Base-by-base conservation (phyloP, 176 grass and related monocot genomes). In the Phoenix dactylifera region DNA sequence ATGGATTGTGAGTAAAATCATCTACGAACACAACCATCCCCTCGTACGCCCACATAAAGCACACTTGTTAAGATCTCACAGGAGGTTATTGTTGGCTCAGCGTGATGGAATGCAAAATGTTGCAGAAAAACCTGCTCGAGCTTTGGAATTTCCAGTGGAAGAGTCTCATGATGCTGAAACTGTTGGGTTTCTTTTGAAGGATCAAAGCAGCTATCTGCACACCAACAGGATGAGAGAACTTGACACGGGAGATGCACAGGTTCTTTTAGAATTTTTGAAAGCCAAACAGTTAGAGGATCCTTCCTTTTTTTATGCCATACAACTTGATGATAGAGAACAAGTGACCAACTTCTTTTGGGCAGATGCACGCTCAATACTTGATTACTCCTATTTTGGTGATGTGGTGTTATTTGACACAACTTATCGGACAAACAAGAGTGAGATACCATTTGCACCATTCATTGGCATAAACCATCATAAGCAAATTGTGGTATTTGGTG, bases 221-320 rank as follows among this genome's bases (percentile, higher is more conserved):
- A 78, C 80, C 16, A 69, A 48, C 25, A 66, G 74, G 56, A 77
- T 68, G 63, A 77, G 69, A 55, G 74, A 79, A 60, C 57, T 79
- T 35, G 65, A 75, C 50, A 84, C 71, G 22, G 75, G 81, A 22
- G 64, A 75, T 71, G 53, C 55, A 14, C 81, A 84, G 51, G 54
- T 84, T 79, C 65, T 84, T 66, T 71, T 79, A 74, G 71, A 79
- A 59, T 84, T 71, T 67, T 70, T 84, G 60, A 79, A 79, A 74
- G 58, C 53, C 39, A 79, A 79, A 65, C 50, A 84, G 57, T 39
- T 79, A 64, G 71, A 79, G 22, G 76, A 84, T 55, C 81, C 81
- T 18, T 74, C 75, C 4, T 84, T 79, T 52, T 84, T 79, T 63
- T 84, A 75, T 74, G 74, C 60, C 7, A 64, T 84, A 69, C 76